Evolutionary conservation across 345 rosid genomes (phyloP).

Genomic region (Eucalyptus regnans): DNA sequence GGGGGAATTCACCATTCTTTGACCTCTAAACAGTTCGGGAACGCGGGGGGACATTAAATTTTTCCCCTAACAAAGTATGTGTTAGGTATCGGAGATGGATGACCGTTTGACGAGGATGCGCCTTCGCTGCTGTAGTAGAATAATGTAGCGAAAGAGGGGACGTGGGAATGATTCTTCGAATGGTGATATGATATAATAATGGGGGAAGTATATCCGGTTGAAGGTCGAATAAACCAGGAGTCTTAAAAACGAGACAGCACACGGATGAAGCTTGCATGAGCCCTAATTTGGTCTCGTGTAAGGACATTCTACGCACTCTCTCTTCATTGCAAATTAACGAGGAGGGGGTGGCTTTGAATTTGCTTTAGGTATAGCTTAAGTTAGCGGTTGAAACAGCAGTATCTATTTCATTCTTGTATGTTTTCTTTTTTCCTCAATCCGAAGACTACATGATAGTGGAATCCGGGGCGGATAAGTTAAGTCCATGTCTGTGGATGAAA

Average conservation of each 20-base stretch:
- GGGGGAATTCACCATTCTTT: neutral
- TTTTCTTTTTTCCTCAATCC: neutral
- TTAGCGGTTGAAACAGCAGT: neutral
- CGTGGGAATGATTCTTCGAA: neutral
- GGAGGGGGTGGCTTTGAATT: neutral
- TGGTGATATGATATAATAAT: neutral
- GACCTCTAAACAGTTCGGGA: neutral
- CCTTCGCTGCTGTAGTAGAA: neutral
- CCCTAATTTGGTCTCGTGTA: neutral
- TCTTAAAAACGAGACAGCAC: neutral
- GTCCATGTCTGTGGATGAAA: neutral
- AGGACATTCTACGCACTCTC: neutral
- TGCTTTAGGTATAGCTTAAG: neutral
- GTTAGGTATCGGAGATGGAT: neutral
- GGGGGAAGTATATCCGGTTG: neutral
- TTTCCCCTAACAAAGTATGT: neutral
- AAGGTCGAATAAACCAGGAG: neutral
- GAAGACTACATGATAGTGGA: neutral
- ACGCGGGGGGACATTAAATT: neutral
- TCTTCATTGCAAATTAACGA: neutral
- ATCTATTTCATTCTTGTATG: neutral
- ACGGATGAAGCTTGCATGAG: neutral
- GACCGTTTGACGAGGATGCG: neutral
- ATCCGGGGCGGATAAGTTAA: neutral
- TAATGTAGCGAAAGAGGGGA: neutral